phyloP scores from a whole-genome alignment of 345 rosid species.

The Murraya paniculata region DNA sequence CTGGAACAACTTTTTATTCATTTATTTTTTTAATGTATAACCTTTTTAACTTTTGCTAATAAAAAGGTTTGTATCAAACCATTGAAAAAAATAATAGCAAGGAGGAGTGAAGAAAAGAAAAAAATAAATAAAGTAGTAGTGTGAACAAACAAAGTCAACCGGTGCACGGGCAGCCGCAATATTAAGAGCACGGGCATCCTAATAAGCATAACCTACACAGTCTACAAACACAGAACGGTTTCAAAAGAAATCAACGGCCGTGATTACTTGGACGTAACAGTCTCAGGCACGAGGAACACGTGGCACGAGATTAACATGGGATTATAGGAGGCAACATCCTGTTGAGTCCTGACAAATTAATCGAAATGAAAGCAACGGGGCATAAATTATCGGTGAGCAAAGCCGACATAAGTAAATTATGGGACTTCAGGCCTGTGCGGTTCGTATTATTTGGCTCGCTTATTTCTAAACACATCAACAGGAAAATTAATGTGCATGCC shows the following conservation, averaged over 20 bases:
- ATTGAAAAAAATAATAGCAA: no score
- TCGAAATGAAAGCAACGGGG: not conserved
- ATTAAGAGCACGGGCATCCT: conserved; percentile 10
- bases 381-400: not conserved
- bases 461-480: not conserved
- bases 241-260: not conserved
- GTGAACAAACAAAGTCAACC: not conserved
- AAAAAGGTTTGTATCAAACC: no score
- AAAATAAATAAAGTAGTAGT: not conserved
- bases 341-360: not conserved
- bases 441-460: not conserved
- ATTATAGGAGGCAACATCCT: not conserved
- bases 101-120: not conserved
- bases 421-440: not conserved
- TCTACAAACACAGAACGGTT: not conserved
- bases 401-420: not conserved
- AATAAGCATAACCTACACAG: not conserved
- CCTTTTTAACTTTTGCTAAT: no score
- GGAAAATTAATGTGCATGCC: not conserved
- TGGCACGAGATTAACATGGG: not conserved
- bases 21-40: not conserved
- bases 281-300: not conserved
- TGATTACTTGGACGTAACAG: not conserved
- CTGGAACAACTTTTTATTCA: not conserved
- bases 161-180: conserved; percentile 13